Evolutionary conservation across 768 basidiomycete genomes (phyloP).

Genomic region (Leccinum rimulosum): DNA sequence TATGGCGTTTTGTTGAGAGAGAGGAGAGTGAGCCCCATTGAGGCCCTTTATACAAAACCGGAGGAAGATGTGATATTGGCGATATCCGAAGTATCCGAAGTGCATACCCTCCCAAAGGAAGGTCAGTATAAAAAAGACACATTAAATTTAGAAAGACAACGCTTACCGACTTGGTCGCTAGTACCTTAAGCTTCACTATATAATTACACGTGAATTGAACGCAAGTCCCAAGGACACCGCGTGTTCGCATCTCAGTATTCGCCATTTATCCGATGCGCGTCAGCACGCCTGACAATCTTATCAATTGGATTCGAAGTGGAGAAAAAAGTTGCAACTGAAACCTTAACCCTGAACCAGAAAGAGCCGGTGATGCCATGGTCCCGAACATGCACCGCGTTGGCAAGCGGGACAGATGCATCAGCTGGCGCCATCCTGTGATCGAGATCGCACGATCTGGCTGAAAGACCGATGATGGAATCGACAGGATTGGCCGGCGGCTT

Average conservation of each 20-base stretch:
- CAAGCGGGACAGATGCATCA: constrained; percentile 2
- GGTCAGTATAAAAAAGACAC: constrained; percentile 24
- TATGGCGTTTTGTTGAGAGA: constrained; percentile 3
- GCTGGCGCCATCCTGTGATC: constrained; percentile 15
- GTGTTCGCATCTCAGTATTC: constrained; percentile 22
- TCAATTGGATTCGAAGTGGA: constrained; percentile 8
- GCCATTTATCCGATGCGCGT: constrained; percentile 11
- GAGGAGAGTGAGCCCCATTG: constrained; percentile 4
- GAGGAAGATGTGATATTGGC: constrained; percentile 18
- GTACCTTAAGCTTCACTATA: constrained; percentile 30
- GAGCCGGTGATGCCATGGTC: constrained; percentile 5
- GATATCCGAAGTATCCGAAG: constrained; percentile 22
- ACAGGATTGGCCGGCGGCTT: constrained; percentile 19
- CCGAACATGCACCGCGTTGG: not conserved
- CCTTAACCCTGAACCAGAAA: constrained; percentile 13
- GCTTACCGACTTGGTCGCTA: constrained; percentile 30
- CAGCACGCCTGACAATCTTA: not conserved
- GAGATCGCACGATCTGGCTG: constrained; percentile 21
- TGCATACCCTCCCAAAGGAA: constrained; percentile 19
- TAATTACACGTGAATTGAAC: constrained; percentile 25
- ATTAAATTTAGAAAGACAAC: constrained; percentile 24
- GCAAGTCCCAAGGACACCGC: constrained; percentile 27
- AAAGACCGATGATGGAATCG: constrained; percentile 13
- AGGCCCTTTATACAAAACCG: constrained; percentile 29
- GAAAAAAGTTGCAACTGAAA: constrained; percentile 12